Evolutionary conservation across 129 eudicot genomes (phyloP), one percentile per base, ranked within the genome.

Genomic region (Flaveria trinervia): DNA sequence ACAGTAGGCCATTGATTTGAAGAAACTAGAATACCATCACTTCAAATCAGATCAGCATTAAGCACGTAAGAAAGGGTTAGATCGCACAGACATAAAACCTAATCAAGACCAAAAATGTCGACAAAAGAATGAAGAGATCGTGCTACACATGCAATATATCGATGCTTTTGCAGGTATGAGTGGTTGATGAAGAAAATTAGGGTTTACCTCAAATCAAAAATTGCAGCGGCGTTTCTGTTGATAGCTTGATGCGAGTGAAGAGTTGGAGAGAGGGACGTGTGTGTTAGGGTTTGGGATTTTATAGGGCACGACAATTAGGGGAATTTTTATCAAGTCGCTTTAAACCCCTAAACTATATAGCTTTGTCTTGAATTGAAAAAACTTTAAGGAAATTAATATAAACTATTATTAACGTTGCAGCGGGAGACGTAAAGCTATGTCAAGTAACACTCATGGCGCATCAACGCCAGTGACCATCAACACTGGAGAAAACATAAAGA

Each of bases 201-300:
- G 74, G 80, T 77, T 77, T 77, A 77, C 80, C 80, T 51, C 13
- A 9, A 39, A 67, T 66, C 28, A 77, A 52, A 66, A 66, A 67
- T 52, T 44, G 67, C 55, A 51, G 55, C 80, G 67, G 74, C 80
- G 80, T 39, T 66, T 65, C 55, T 50, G 65, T 75, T 30, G 64
- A 18, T 26, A 48, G 51, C 22, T 45, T n/a, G 56, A 77, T 66
- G 39, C 56, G 68, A 52, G 55, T 44, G 64, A 28, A 28, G 52
- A 7, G 52, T 70, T 48, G 70, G 64, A 46, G 71, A 30, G 71
- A 15, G 61, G 62, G 70, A 13, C 52, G 22, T 28, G 4, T 43
- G 28, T 12, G 39, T 28, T 78, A 70, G 82, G 82, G 77, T 78
- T 70, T 70, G 71, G 16, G 11, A 7, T 33, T 50, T 78, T 43